These are phyloP conservation scores for Keithomyces neogunnii DNA, from an alignment of 2,329 filamentous ascomycete species.

Conservation along the genomic window DNA sequence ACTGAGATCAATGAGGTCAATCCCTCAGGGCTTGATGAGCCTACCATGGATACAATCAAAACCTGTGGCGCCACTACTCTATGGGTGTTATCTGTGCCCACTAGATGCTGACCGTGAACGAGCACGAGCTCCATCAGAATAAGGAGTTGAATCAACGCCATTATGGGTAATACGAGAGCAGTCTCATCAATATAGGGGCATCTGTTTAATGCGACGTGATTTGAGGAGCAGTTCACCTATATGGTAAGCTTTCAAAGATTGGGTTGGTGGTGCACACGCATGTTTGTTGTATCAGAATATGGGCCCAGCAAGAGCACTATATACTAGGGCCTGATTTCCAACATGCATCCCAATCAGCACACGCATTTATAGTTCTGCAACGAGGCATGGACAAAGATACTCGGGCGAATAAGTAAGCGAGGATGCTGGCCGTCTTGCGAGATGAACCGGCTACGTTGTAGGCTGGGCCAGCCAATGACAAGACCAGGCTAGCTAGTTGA, in stretches of 20 bases:
- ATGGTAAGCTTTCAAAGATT: too few relatives aligned
- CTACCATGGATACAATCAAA: slow-evolving; percentile 50
- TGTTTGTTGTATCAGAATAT: background rate
- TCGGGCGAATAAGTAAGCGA: background rate
- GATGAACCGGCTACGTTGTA: background rate
- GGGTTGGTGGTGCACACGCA: too few relatives aligned
- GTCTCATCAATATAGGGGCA: background rate
- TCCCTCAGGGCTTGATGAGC: slow-evolving; percentile 9
- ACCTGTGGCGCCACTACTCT: slow-evolving; percentile 3
- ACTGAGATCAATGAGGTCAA: background rate
- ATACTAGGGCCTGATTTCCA: background rate
- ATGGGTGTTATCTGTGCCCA: background rate
- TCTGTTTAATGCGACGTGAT: background rate
- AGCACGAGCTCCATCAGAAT: background rate
- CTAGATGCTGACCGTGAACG: background rate
- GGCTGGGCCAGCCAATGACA: background rate
- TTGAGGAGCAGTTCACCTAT: background rate
- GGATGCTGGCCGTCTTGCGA: background rate
- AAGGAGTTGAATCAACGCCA: background rate
- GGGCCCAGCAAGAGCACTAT: background rate
- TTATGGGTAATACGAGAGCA: background rate
- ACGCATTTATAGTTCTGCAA: background rate
- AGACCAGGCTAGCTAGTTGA: background rate
- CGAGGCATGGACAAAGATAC: background rate
- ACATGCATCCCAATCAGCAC: background rate